Percentiles rank a stretch among this genome's conserved stretches.
These are phyloP conservation scores for Penicillium nucicola DNA, from an alignment of 495 filamentous ascomycete species.

Conservation along the genomic window DNA sequence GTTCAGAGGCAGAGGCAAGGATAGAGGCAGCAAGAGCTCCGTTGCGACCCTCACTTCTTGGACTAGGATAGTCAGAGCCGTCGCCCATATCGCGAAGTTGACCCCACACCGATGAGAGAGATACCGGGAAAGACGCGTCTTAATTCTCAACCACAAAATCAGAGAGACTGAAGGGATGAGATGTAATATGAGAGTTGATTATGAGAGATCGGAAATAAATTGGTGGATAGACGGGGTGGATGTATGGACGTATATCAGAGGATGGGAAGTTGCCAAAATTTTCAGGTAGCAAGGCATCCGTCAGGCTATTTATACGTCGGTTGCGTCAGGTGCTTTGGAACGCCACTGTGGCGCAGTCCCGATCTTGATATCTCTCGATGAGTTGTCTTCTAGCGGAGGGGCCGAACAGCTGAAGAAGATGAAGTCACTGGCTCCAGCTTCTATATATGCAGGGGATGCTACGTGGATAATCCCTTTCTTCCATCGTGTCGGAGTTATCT, in stretches of 20 bases:
- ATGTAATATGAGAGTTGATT: not conserved
- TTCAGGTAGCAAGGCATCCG: conserved; percentile 34
- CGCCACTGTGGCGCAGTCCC: conserved; percentile 16
- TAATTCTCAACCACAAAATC: conserved; percentile 9
- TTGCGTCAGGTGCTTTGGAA: not conserved
- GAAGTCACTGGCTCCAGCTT: conserved; percentile 2
- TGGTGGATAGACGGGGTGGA: not conserved
- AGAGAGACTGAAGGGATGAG: not conserved
- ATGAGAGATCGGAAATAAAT: conserved; percentile 10
- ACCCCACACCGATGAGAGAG: conserved; percentile 36
- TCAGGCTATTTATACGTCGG: conserved; percentile 11
- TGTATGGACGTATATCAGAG: conserved; percentile 2
- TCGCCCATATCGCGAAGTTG: conserved; percentile 42
- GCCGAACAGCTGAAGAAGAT: conserved; percentile 6
- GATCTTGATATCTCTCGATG: not conserved
- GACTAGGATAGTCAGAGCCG: conserved; percentile 51
- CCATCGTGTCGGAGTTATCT: not conserved
- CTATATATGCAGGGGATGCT: conserved; percentile 11
- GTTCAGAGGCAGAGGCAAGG: conserved; percentile 39
- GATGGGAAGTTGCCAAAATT: conserved; percentile 28
- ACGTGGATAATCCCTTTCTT: conserved; percentile 1
- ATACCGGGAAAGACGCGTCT: conserved; percentile 26
- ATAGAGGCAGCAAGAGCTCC: conserved; percentile 36
- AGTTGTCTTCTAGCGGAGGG: conserved; percentile 7
- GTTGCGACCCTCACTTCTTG: conserved; percentile 47